These are phyloP conservation scores for Cudoniella acicularis DNA, from an alignment of 495 filamentous ascomycete species.

Conservation along the genomic window DNA sequence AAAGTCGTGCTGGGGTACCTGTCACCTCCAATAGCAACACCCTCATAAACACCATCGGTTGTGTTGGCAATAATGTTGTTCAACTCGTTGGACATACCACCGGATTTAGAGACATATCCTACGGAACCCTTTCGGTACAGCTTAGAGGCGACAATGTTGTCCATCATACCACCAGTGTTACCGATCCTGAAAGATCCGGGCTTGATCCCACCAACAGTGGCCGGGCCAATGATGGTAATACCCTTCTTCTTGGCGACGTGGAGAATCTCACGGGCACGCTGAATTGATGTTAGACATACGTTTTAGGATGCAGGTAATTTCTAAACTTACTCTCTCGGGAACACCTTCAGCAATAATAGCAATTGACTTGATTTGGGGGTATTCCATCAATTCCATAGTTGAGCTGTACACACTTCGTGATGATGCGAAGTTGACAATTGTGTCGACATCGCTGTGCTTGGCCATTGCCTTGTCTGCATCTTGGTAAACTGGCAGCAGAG, in stretches of 20 bases:
- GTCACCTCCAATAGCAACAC: conserved; percentile 98
- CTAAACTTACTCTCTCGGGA: conserved; percentile 78
- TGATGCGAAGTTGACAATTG: conserved; percentile 98
- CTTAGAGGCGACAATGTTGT: conserved; percentile 99
- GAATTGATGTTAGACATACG: conserved; percentile 10
- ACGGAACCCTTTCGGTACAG: conserved; percentile 98
- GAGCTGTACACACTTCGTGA: conserved; percentile 97
- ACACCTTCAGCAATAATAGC: conserved; percentile 99
- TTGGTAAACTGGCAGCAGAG: conserved; percentile 97
- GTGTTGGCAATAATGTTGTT: conserved; percentile 98
- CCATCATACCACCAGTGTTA: conserved; percentile 99
- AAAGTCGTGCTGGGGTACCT: conserved; percentile 98
- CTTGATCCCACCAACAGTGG: conserved; percentile 99
- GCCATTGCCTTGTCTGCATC: conserved; percentile 87
- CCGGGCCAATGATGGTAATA: conserved; percentile 97
- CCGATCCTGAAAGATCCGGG: conserved; percentile 98
- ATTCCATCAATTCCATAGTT: conserved; percentile 97
- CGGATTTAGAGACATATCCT: conserved; percentile 98
- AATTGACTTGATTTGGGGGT: conserved; percentile 94
- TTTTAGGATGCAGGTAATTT: neutral
- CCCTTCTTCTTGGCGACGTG: conserved; percentile 96
- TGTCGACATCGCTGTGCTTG: conserved; percentile 97
- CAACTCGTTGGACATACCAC: conserved; percentile 99
- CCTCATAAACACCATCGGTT: conserved; percentile 97
- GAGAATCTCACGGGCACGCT: conserved; percentile 96